Base-by-base conservation (phyloP, 148 eudicot species). In the Persicaria maculosa region DNA sequence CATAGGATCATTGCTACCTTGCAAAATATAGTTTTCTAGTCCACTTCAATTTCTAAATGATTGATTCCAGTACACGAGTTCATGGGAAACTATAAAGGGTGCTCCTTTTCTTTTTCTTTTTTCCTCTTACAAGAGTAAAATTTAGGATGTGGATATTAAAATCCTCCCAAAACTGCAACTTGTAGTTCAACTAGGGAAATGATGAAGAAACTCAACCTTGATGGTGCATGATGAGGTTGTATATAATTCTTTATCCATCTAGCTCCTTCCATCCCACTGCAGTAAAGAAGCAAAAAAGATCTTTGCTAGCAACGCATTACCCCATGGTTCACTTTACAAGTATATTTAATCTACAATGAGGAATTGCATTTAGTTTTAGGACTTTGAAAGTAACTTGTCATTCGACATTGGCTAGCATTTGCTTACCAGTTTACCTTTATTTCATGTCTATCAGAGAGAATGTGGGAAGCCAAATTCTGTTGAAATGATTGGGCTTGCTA, bases 401-500 rank as follows among this genome's bases (percentile, higher is more conserved):
- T 48, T 48, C 52, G 9, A 48, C 14, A 3, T 57, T 7, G 62
- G 31, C 9, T 57, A 19, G 31, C 62, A 57, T 19, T 19, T 57
- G 19, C 9, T 57, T 57, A 57, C 62, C 9, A 57, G 12, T 19
- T 57, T 8, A 57, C 62, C 2, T 1, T 19, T 19, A 25, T 57
- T 22, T 10, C 31, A 62, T 48, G 52, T 48, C 12, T 31, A 50
- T 44, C 86, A 92, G 98, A 88, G 97, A 80, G 90, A 79, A 78
- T 77, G 57, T 78, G 86, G 83, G 77, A 84, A 85, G 85, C 74
- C 73, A 54, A 86, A 78, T 80, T 79, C 92, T 76, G 77, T 79
- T 70, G 75, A 85, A 72, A 85, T 86, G 89, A 92, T 90, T 74
- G 97, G 89, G 61, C 88, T 95, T 80, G 78, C 97, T 44, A 84